Base-by-base conservation (phyloP, 108 stramenopile genomes). In the Pseudonitzschia pungens region DNA sequence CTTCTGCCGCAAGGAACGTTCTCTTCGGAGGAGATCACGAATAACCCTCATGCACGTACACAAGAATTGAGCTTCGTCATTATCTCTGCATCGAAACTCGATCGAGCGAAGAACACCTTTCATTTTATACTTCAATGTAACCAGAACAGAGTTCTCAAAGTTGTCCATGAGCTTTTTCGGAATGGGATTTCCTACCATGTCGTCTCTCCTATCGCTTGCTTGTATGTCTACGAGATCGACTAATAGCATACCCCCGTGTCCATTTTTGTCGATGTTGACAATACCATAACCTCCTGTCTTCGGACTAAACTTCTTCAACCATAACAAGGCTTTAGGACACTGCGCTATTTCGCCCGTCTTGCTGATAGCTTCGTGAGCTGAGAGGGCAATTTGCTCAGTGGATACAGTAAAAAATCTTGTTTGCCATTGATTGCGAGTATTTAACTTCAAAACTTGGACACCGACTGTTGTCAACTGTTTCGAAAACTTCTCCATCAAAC, bases 361-460 rank as follows among this genome's bases (percentile, higher is more conserved):
- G 40, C 50, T 81, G 10, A 65, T 69, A 33, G 77, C 69, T 50
- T 71, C 77, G 69, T 77, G 71, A 29, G 75, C 77, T 55, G 82
- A 77, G 54, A 78, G 60, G n/a, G 74, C 59, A 33, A 81, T 73
- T 66, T 75, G 74, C 68, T 92, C 92, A 58, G 81, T 87, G 22
- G 89, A 90, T 43, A 90, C 83, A 20, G 89, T 90, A 14, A 92
- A 82, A 72, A 81, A 81, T 52, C 89, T 75, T 33, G 77, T 57
- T 68, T 92, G 92, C 92, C 92, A 92, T 67, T 90, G 86, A 26
- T 84, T 87, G 64, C 88, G 84, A n/a, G 84, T 77, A 64, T 89
- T 89, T 29, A 90, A 78, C 71, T 92, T 92, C 76, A 92, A 74
- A 16, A 92, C 92, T 51, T 90, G 86, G 16, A 90, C 77, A 7